A percentile compares a stretch with the other conserved stretches of the same genome.
Conservation (phyloP, 1,139 yeast species). For the Protomyces lactucae-debilis region DNA sequence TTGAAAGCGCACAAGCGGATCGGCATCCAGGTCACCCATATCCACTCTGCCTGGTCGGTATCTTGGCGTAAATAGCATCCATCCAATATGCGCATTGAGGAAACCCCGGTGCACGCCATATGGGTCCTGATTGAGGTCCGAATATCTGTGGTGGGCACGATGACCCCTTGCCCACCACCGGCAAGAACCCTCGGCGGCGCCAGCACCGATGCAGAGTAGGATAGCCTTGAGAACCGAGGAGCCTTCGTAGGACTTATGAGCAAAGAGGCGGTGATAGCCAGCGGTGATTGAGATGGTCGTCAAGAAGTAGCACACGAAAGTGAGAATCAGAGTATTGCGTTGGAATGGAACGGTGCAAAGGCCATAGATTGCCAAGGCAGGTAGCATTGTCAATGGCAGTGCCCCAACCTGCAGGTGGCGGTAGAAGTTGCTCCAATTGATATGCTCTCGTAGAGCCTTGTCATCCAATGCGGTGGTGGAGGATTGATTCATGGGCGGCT, state of each 20-base stretch:
- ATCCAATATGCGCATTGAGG: conserved; percentile 94
- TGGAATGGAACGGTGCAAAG: conserved; percentile 57
- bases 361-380: conserved; percentile 55
- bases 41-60: conserved; percentile 94
- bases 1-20: conserved; percentile 86
- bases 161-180: conserved; percentile 99
- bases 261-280: conserved; percentile 80
- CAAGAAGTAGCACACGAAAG: conserved; percentile 57
- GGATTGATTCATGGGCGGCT: no score
- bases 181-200: conserved; percentile 93
- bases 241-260: conserved; percentile 85
- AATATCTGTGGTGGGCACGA: conserved; percentile 94
- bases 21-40: conserved; percentile 82
- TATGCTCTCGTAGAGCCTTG: conserved; percentile 3
- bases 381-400: conserved; percentile 42
- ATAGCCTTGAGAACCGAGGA: conserved; percentile 62
- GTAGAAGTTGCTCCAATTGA: conserved; percentile 2
- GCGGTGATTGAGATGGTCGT: conserved; percentile 93
- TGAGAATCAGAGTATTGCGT: conserved; percentile 55
- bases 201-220: conserved; percentile 84
- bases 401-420: conserved; percentile 18
- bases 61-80: conserved; percentile 95
- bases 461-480: neutral
- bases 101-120: conserved; percentile 94
- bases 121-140: conserved; percentile 95